Evolutionary conservation across 208 protist genomes (phyloP).

Genomic region (Tetramitus jugosus): DNA sequence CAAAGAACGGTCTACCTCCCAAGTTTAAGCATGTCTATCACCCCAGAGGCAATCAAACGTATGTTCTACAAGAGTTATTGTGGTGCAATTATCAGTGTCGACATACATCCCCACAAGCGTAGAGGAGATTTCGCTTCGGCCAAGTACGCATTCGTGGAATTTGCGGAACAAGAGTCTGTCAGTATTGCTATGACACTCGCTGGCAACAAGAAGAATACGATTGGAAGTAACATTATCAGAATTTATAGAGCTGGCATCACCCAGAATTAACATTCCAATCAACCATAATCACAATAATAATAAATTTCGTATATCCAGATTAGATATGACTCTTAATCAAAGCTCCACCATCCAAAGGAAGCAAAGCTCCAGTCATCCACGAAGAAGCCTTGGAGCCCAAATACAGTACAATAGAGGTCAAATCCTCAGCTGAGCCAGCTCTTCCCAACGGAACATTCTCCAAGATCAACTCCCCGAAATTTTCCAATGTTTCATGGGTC

Average conservation of each 20-base stretch:
- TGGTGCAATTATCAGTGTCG: not conserved
- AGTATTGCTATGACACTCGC: not conserved
- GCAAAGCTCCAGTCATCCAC: not conserved
- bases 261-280: too few species aligned
- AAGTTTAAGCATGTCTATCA: not conserved
- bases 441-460: not conserved
- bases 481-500: not conserved
- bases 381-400: not conserved
- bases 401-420: not conserved
- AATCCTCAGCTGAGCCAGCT: not conserved
- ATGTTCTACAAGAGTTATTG: not conserved
- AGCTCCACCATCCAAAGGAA: conserved; percentile 4
- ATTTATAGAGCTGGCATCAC: not conserved
- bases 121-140: not conserved
- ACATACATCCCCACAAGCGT: not conserved
- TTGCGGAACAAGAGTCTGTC: not conserved
- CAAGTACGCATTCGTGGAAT: not conserved
- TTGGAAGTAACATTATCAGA: not conserved
- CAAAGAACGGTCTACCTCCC: not conserved
- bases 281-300: too few species aligned
- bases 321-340: too few species aligned
- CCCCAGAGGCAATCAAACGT: not conserved
- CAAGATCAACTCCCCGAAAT: not conserved
- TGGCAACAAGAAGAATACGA: not conserved
- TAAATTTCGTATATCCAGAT: too few species aligned